phyloP scores from a whole-genome alignment of 257 asterid genomes.

The Gardenia jasminoides region DNA sequence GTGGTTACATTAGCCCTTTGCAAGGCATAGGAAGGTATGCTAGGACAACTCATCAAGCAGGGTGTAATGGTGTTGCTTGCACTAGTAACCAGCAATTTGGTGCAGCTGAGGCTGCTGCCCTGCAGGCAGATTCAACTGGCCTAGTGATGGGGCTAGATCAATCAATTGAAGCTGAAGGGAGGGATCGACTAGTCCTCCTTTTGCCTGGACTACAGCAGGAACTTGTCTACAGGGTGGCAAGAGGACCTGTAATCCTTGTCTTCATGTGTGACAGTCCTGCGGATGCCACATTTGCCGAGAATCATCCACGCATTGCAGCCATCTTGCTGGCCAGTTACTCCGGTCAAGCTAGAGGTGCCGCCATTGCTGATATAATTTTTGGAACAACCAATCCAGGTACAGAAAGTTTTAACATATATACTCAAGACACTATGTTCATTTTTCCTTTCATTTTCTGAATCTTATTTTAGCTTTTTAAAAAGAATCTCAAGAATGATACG shows the following conservation, averaged over 20 bases:
- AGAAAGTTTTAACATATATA: no score
- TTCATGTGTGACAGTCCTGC: constrained; percentile 83
- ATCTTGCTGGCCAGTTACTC: constrained; percentile 92
- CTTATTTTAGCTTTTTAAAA: neutral
- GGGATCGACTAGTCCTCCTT: constrained; percentile 60
- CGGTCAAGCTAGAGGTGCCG: constrained; percentile 89
- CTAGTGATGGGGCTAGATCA: constrained; percentile 77
- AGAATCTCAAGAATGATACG: neutral
- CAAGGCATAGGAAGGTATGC: constrained; percentile 76
- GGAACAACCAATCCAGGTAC: constrained; percentile 84
- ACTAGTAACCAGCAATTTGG: constrained; percentile 40
- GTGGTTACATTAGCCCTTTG: constrained; percentile 65
- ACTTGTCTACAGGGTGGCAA: constrained; percentile 72
- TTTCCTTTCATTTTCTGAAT: no score
- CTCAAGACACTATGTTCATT: neutral
- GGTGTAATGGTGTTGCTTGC: constrained; percentile 58
- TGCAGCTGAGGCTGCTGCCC: constrained; percentile 64
- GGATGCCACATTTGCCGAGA: constrained; percentile 73
- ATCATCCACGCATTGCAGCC: constrained; percentile 60
- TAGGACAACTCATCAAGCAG: constrained; percentile 53
- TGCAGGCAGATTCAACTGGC: constrained; percentile 68
- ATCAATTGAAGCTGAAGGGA: constrained; percentile 63
- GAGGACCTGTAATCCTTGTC: constrained; percentile 67
- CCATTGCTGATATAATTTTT: constrained; percentile 80
- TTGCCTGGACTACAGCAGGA: constrained; percentile 87